Base-by-base conservation (phyloP, 225 moss, liverwort and hornwort species). In the Takakia lepidozioides region DNA sequence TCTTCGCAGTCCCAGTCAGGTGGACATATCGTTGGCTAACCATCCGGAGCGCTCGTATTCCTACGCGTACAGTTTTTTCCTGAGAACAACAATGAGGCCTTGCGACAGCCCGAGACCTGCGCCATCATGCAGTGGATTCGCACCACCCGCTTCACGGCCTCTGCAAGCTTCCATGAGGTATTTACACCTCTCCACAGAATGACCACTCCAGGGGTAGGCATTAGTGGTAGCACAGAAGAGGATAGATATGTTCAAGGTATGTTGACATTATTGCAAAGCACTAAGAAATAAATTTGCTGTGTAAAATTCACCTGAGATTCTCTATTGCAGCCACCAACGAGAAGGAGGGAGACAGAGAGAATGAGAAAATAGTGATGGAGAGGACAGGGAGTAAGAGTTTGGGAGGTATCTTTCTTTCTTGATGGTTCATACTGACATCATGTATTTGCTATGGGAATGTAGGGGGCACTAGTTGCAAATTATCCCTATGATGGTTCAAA, bases 161-260 rank as follows among this genome's bases (percentile, higher is more conserved):
- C 93, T 27, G 93, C 89, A 34, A 95, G 93, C 67, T 78, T 95
- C 49, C 93, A 89, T 61, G 93, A 93, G 89, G 91, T 91, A 76
- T 25, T 40, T 47, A 2, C 0, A 55, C 43, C 10, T 32, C 55
- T n/a, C n/a, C n/a, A n/a, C n/a, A n/a, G n/a, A n/a, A n/a, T n/a
- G n/a, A n/a, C n/a, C n/a, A n/a, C n/a, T n/a, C n/a, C n/a, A n/a
- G n/a, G n/a, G n/a, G n/a, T n/a, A n/a, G n/a, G n/a, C n/a, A n/a
- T n/a, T n/a, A n/a, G n/a, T n/a, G n/a, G n/a, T n/a, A n/a, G n/a
- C n/a, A n/a, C n/a, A n/a, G n/a, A n/a, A n/a, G n/a, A n/a, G n/a
- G n/a, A n/a, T n/a, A n/a, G n/a, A n/a, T n/a, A n/a, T n/a, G n/a
- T n/a, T n/a, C n/a, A n/a, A n/a, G n/a, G n/a, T n/a, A n/a, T n/a